phyloP scores from a whole-genome alignment of 2,329 filamentous ascomycete genomes.

The Fusarium gaditjirri region DNA sequence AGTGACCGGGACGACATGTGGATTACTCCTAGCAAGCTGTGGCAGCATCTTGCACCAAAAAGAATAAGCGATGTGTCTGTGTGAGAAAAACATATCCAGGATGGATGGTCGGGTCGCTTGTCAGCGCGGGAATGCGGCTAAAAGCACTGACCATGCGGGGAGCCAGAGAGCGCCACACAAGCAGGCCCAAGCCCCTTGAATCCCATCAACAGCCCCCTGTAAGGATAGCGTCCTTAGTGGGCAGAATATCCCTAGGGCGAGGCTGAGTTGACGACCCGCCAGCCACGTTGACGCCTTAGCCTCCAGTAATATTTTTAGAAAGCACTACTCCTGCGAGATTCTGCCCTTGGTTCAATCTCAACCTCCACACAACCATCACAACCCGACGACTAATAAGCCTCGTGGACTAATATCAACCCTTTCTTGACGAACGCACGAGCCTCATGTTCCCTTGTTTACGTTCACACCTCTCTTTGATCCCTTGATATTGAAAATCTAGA shows the following conservation, averaged over 20 bases:
- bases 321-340: slow-evolving; percentile 23
- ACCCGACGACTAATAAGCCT: slow-evolving; percentile 23
- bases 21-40: slow-evolving; percentile 6
- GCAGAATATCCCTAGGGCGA: slow-evolving; percentile 31
- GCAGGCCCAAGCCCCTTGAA: slow-evolving; percentile 16
- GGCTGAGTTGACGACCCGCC: slow-evolving; percentile 33
- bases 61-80: slow-evolving; percentile 7
- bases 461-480: slow-evolving; percentile 17
- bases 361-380: slow-evolving; percentile 31
- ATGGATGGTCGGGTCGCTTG: slow-evolving; percentile 27
- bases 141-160: slow-evolving; percentile 29
- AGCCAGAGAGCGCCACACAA: slow-evolving; percentile 9
- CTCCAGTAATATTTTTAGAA: slow-evolving; percentile 41
- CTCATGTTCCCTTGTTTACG: slow-evolving; percentile 24
- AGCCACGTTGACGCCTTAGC: slow-evolving; percentile 34
- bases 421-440: slow-evolving; percentile 29
- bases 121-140: slow-evolving; percentile 37
- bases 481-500: slow-evolving; percentile 18
- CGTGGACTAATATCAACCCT: slow-evolving; percentile 11
- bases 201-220: slow-evolving; percentile 7
- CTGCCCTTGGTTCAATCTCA: slow-evolving; percentile 26
- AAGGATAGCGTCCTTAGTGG: slow-evolving; percentile 27
- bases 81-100: not conserved
- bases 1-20: slow-evolving; percentile 10
- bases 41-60: not conserved